These are phyloP conservation scores for Suhomyces bolitotheri DNA, from an alignment of 1,139 yeast species.

Conservation along the genomic window DNA sequence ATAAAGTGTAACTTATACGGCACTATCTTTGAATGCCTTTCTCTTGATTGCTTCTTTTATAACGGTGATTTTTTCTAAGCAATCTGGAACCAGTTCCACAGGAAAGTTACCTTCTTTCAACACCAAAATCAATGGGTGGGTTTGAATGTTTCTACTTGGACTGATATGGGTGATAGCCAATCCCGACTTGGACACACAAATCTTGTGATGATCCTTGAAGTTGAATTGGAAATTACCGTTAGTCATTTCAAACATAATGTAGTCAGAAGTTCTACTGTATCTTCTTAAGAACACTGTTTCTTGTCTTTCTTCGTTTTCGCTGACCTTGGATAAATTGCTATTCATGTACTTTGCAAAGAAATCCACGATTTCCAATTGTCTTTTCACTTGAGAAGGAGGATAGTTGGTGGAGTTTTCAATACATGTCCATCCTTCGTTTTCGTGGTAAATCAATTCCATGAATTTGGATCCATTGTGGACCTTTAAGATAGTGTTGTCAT, in stretches of 20 bases:
- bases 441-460: slow-evolving; percentile 61
- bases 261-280: slow-evolving; percentile 74
- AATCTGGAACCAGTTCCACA: slow-evolving; percentile 52
- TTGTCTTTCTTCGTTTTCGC: slow-evolving; percentile 56
- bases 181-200: slow-evolving; percentile 77
- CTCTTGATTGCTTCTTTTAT: slow-evolving; percentile 45
- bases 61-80: slow-evolving; percentile 40
- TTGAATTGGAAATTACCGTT: slow-evolving; percentile 93
- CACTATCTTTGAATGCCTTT: slow-evolving; percentile 38
- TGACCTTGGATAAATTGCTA: slow-evolving; percentile 73
- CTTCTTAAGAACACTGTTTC: slow-evolving; percentile 77
- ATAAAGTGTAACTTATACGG: background rate
- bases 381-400: slow-evolving; percentile 61
- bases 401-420: slow-evolving; percentile 57
- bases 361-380: slow-evolving; percentile 79
- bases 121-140: slow-evolving; percentile 62
- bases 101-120: slow-evolving; percentile 66
- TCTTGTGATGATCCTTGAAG: slow-evolving; percentile 91
- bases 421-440: slow-evolving; percentile 71
- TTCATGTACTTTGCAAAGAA: slow-evolving; percentile 85
- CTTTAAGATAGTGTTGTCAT: slow-evolving; percentile 76
- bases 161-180: slow-evolving; percentile 78
- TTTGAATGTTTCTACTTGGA: slow-evolving; percentile 70
- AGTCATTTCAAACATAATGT: slow-evolving; percentile 90
- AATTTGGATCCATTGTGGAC: slow-evolving; percentile 63